Base-by-base conservation (phyloP, 768 basidiomycete genomes). In the Gautieria morchelliformis region DNA sequence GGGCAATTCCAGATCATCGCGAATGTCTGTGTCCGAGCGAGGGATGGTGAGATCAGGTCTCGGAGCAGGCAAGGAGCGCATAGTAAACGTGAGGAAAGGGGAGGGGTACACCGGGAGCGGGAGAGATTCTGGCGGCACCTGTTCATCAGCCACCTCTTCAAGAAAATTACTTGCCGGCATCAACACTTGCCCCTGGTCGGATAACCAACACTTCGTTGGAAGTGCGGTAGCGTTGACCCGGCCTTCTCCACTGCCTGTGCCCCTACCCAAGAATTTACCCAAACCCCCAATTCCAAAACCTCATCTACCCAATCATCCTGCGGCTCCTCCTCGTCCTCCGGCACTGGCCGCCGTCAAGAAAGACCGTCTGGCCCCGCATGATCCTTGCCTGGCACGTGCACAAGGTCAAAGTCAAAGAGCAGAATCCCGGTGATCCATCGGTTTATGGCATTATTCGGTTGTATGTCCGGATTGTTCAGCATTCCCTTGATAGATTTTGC, bases 401-500 rank as follows among this genome's bases (percentile, higher is more conserved):
- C 37, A 3, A 57, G 46, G 12, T 57, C 39, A 12, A 50, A 57
- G 5, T 37, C 1, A 24, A 50, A 50, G 17, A 57, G 42, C 7
- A 48, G 22, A 35, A 56, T 56, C n/a, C 27, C 24, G 1, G 22
- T 17, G 17, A 47, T 56, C 55, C 55, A 56, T 9, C 55, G 30
- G 33, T 56, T 56, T 20, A 56, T 50, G 8, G 46, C 17, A n/a
- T 14, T 27, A 30, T 47, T 57, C 5, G 46, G 46, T n/a, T 47
- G 27, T 4, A 58, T n/a, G 42, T 60, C 62, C 1, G 61, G 61
- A n/a, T 59, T 57, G 37, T 60, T 62, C 0, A 59, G 66, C 72
- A 65, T 71, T 58, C 22, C 59, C 50, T 42, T 69, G 56, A 27
- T 68, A 56, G 37, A 70, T 62, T 24, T 65, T 0, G 67, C 67